A percentile compares a stretch with the other conserved stretches of the same genome.
Evolutionary conservation across 805 yeast genomes (phyloP).

Genomic region (Citeromyces matritensis): DNA sequence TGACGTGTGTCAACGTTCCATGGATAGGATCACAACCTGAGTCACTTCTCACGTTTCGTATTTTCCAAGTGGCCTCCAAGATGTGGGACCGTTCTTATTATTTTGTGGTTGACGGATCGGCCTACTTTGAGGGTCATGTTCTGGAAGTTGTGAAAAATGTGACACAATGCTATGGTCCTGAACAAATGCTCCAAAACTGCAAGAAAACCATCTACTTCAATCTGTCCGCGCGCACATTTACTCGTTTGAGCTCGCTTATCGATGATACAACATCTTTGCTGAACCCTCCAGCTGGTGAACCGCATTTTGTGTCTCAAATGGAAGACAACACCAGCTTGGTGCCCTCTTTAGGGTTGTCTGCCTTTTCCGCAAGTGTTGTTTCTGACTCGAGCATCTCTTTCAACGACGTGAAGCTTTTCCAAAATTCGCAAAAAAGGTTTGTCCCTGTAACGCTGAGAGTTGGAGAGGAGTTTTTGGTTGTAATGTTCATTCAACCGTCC

Average conservation of each 20-base stretch:
- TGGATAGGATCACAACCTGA: slow-evolving; percentile 23
- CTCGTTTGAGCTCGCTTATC: neutral
- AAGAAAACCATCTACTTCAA: slow-evolving; percentile 35
- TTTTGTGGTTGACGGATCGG: slow-evolving; percentile 56
- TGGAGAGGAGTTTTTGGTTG: slow-evolving; percentile 56
- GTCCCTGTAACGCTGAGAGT: slow-evolving; percentile 49
- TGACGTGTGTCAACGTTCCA: slow-evolving; percentile 27
- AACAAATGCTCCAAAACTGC: slow-evolving; percentile 34
- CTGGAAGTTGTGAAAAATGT: slow-evolving; percentile 5
- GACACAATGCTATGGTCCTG: slow-evolving; percentile 25
- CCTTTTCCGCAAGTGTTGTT: slow-evolving; percentile 22
- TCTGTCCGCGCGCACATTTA: slow-evolving; percentile 14
- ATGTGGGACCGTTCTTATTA: slow-evolving; percentile 59
- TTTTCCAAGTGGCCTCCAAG: slow-evolving; percentile 51
- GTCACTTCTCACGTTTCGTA: slow-evolving; percentile 31
- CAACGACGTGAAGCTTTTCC: slow-evolving; percentile 36
- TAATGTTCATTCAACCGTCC: slow-evolving; percentile 27
- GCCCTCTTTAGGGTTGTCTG: slow-evolving; percentile 15
- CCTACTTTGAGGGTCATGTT: slow-evolving; percentile 17
- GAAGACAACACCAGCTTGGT: no score
- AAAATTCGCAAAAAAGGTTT: slow-evolving; percentile 29
- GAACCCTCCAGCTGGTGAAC: slow-evolving; percentile 31
- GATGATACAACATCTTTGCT: slow-evolving; percentile 8
- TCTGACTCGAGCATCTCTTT: slow-evolving; percentile 36
- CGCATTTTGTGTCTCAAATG: slow-evolving; percentile 14